Base-by-base conservation (phyloP, 139 green algal genomes). In the Chlorokybus atmophyticus region DNA sequence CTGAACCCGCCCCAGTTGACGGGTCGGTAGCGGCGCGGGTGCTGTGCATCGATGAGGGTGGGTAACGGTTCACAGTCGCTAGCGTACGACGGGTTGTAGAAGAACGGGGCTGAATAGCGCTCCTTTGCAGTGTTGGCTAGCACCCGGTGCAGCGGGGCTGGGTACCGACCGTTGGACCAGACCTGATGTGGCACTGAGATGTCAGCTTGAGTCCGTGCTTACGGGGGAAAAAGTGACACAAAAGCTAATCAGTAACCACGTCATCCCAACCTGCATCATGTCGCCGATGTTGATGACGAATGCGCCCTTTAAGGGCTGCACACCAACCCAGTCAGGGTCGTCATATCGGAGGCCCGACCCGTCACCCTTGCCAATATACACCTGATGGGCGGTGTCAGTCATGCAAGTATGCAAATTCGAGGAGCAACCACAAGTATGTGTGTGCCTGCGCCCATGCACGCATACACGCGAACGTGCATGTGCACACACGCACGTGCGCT, bases 251-350 rank as follows among this genome's bases (percentile, higher is more conserved):
- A n/a, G n/a, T n/a, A n/a, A n/a, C n/a, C n/a, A n/a, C n/a, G n/a
- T n/a, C n/a, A n/a, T n/a, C n/a, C n/a, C n/a, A n/a, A 70, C 68
- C 68, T 78, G 69, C 8, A 44, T 38, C 29, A 61, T 58, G 52
- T 74, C 70, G 1, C 70, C 71, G 10, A 80, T 61, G 38, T 82
- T 82, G 38, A 74, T 54, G n/a, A 73, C 62, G 38, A 59, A 71
- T 4, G 60, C 66, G 5, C 6, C 53, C 4, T 2, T 3, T 8
- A 50, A 5, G 2, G 64, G 60, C 29, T 56, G 24, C 5, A 73
- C 50, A 17, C 24, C 50, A 10, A 57, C 4, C 60, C 64, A 73
- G n/a, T n/a, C n/a, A n/a, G n/a, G n/a, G n/a, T n/a, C n/a, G n/a
- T n/a, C n/a, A n/a, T n/a, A n/a, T n/a, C n/a, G n/a, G n/a, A n/a